These are phyloP conservation scores for Apiotrichum mycotoxinovorans DNA, from an alignment of 1,284 basidiomycete genomes.

Conservation along the genomic window DNA sequence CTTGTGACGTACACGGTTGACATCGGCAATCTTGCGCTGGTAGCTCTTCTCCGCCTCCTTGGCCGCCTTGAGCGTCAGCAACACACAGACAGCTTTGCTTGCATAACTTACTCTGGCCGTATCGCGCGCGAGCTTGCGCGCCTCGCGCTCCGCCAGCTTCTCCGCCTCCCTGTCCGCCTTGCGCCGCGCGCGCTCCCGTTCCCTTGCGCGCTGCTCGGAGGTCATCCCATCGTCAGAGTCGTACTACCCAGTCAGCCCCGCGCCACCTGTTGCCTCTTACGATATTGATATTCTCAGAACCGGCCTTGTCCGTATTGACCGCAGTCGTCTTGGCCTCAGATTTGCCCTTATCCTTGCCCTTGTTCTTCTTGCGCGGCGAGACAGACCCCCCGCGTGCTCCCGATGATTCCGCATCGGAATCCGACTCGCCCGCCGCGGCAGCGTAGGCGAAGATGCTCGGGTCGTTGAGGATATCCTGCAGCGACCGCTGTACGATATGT, in stretches of 20 bases:
- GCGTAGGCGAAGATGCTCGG: neutral
- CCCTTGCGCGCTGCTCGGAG: neutral
- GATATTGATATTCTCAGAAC: too few relatives aligned
- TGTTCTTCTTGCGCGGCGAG: neutral
- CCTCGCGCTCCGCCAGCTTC: constrained; percentile 32
- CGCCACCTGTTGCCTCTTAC: neutral
- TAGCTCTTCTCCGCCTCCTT: constrained; percentile 43
- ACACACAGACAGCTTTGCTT: too few relatives aligned
- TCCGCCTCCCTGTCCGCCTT: constrained; percentile 4
- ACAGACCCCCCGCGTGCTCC: neutral
- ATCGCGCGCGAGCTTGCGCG: constrained; percentile 32
- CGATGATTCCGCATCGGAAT: neutral
- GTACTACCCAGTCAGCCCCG: neutral
- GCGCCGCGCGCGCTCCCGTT: neutral
- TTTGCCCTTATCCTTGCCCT: neutral
- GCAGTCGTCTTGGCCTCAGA: too few relatives aligned
- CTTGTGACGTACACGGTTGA: constrained; percentile 11
- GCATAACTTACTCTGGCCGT: constrained; percentile 34
- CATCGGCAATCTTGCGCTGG: constrained; percentile 40
- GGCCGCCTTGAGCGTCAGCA: constrained; percentile 20
- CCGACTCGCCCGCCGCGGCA: too few relatives aligned
- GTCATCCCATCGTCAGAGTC: neutral
- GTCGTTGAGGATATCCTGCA: neutral
- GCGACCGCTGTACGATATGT: neutral
- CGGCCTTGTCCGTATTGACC: too few relatives aligned